A percentile compares a stretch with the other conserved stretches of the same genome.
phyloP scores from a whole-genome alignment of 805 yeast species.

The Saccharomycopsis babjevae region DNA sequence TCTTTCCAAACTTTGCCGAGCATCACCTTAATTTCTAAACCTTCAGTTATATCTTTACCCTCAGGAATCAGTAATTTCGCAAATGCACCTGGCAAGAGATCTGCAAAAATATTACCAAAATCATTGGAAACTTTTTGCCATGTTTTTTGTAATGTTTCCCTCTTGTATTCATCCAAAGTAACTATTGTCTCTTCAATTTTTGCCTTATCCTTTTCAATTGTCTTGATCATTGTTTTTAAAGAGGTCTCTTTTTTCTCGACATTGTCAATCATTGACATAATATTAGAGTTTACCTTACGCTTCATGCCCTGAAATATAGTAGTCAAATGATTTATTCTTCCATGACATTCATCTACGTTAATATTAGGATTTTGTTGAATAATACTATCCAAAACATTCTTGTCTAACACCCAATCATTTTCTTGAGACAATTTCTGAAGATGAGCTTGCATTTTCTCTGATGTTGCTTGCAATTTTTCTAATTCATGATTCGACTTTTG shows the following conservation, averaged over 20 bases:
- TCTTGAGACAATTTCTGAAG: slow-evolving; percentile 40
- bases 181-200: slow-evolving; percentile 83
- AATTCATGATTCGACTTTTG: slow-evolving; percentile 48
- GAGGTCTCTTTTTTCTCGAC: slow-evolving; percentile 81
- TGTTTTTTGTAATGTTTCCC: slow-evolving; percentile 71
- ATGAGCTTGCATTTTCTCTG: slow-evolving; percentile 28
- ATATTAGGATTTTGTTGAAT: slow-evolving; percentile 54
- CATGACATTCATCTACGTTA: slow-evolving; percentile 52
- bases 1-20: slow-evolving; percentile 94
- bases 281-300: slow-evolving; percentile 73
- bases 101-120: slow-evolving; percentile 84
- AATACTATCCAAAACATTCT: slow-evolving; percentile 42
- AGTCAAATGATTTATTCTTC: slow-evolving; percentile 43
- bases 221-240: slow-evolving; percentile 67
- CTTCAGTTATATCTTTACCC: slow-evolving; percentile 75
- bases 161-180: slow-evolving; percentile 75
- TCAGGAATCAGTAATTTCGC: slow-evolving; percentile 82
- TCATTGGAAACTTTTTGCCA: slow-evolving; percentile 82
- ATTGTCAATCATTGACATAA: slow-evolving; percentile 84
- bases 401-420: slow-evolving; percentile 67
- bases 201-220: slow-evolving; percentile 79
- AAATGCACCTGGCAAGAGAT: slow-evolving; percentile 77
- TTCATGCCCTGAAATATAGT: slow-evolving; percentile 60
- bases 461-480: slow-evolving; percentile 35
- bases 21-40: slow-evolving; percentile 82